Evolutionary conservation across 306 rosid species (phyloP).

Genomic region (Canavalia gladiata): DNA sequence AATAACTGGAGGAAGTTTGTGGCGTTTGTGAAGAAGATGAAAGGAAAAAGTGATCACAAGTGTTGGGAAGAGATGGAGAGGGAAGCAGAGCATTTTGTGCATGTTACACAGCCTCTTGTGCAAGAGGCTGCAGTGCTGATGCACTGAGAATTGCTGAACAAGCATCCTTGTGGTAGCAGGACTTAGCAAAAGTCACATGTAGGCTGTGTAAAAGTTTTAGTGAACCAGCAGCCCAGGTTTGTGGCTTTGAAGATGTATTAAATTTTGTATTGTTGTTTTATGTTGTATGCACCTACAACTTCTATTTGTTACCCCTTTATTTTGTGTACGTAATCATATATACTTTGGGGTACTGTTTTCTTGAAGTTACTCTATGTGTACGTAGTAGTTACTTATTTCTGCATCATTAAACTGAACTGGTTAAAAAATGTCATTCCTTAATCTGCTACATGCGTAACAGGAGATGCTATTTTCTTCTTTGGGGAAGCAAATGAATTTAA

Average conservation of each 20-base stretch:
- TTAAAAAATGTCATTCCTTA: background rate
- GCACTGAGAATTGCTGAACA: conserved; percentile 54
- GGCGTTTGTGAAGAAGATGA: conserved; percentile 93
- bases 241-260: conserved; percentile 48
- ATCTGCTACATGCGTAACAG: background rate
- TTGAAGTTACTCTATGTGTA: background rate
- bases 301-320: conserved; percentile 28
- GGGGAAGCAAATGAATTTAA: background rate
- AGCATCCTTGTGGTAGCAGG: background rate
- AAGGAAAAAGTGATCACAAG: conserved; percentile 66
- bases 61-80: conserved; percentile 92
- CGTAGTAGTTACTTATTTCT: background rate
- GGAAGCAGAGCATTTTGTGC: conserved; percentile 91
- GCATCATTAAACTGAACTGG: background rate
- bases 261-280: conserved; percentile 38
- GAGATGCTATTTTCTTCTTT: background rate
- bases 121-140: conserved; percentile 82
- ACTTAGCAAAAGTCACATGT: conserved; percentile 38
- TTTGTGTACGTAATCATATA: background rate
- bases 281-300: conserved; percentile 19
- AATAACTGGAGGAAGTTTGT: conserved; percentile 91
- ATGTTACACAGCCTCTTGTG: conserved; percentile 73
- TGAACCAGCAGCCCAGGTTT: conserved; percentile 39
- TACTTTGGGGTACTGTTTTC: background rate
- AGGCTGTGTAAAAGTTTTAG: conserved; percentile 51